Base-by-base conservation (phyloP, 1,284 basidiomycete genomes). In the Heterobasidion parviporum region DNA sequence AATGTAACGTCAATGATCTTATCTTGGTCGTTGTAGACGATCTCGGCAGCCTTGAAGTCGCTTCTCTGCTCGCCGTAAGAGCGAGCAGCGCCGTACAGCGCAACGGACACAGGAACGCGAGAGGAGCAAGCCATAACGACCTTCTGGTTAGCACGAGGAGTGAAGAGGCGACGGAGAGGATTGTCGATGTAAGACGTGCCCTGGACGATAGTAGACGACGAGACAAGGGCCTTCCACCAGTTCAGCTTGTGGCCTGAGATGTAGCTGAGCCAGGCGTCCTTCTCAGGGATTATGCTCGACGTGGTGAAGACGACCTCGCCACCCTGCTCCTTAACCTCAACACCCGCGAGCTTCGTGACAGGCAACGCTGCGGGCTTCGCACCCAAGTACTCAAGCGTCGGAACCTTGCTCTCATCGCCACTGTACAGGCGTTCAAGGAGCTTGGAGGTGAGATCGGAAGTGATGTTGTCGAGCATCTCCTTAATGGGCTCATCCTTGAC, bases 401-500 rank as follows among this genome's bases (percentile, higher is more conserved):
- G 96, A 38, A 99, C 81, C 60, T 82, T 83, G 61, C 76, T 82
- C 67, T 78, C 78, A 68, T 98, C 92, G 49, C 88, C 88, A 60
- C 71, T 78, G 70, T 99, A 98, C 63, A 81, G 83, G 56, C 83
- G 81, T 56, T 91, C 80, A n/a, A 98, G 78, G 53, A 98, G 80
- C 66, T 85, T 89, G 66, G 86, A 72, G 58, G 92, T 83, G 54
- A 99, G 87, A 34, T 78, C 74, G 34, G 79, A 73, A 67, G 94
- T 89, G 70, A 98, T 89, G 70, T 88, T 89, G 56, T 92, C 93
- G 53, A 99, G 82, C 62, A 99, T 78, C 50, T 96, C 91, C 67
- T 87, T 89, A 69, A 98, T 89, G 8, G 96, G 93, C 71, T 97
- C 93, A 65, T 99, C 92, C 71, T 93, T 96, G 65, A 87, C 78